Evolutionary conservation across 257 asterid species (phyloP).

Genomic region (Ilex asprella): DNA sequence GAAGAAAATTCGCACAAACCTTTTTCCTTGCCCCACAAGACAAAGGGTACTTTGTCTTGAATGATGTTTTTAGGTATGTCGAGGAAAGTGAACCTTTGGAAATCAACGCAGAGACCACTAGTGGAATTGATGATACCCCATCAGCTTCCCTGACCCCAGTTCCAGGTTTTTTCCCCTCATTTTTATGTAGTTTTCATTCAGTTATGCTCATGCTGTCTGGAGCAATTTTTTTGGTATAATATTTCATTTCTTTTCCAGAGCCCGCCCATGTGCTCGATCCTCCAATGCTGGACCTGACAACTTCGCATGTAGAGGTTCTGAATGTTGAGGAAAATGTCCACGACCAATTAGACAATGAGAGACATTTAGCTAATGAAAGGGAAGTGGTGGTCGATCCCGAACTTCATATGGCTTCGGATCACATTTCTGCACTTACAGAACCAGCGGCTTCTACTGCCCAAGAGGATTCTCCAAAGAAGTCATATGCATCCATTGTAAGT

Average conservation of each 20-base stretch:
- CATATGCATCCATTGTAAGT: slow-evolving; percentile 85
- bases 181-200: slow-evolving; percentile 1
- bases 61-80: slow-evolving; percentile 74
- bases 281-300: slow-evolving; percentile 29
- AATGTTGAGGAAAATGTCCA: slow-evolving; percentile 30
- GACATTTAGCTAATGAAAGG: slow-evolving; percentile 28
- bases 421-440: slow-evolving; percentile 24
- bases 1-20: slow-evolving; percentile 66
- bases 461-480: slow-evolving; percentile 70
- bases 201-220: neutral
- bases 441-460: slow-evolving; percentile 37
- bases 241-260: slow-evolving; percentile 40
- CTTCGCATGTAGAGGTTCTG: slow-evolving; percentile 29
- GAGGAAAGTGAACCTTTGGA: slow-evolving; percentile 49
- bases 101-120: slow-evolving; percentile 10
- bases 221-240: neutral
- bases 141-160: slow-evolving; percentile 30
- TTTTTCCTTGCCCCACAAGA: slow-evolving; percentile 96
- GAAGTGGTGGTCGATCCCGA: slow-evolving; percentile 41
- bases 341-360: slow-evolving; percentile 43
- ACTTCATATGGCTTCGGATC: slow-evolving; percentile 34
- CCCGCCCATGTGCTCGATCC: slow-evolving; percentile 46
- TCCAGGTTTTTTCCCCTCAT: slow-evolving; percentile 42
- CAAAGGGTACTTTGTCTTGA: slow-evolving; percentile 74
- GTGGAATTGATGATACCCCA: slow-evolving; percentile 34